phyloP scores from a whole-genome alignment of 2,329 filamentous ascomycete genomes.

The Beauveria sp. region DNA sequence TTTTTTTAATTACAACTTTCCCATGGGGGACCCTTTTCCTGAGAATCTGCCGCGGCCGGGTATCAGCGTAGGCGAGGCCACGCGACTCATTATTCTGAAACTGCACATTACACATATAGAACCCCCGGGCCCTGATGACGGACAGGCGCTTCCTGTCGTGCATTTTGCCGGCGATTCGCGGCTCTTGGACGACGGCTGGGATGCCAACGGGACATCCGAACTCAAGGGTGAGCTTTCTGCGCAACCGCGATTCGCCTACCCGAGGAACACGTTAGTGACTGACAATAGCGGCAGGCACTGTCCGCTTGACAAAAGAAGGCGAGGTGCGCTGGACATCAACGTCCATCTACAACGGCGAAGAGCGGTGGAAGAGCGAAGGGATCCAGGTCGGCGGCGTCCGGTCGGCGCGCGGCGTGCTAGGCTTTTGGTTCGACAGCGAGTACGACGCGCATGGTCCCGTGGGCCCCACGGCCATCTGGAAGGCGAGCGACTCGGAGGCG shows the following conservation, averaged over 20 bases:
- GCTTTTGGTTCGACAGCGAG: constrained; percentile 36
- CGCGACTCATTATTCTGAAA: constrained; percentile 62
- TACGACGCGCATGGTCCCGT: constrained; percentile 61
- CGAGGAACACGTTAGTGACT: constrained; percentile 16
- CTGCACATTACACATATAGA: constrained; percentile 55
- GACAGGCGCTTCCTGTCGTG: constrained; percentile 54
- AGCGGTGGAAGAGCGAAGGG: constrained; percentile 70
- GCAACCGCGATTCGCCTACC: not conserved
- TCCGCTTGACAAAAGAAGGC: constrained; percentile 58
- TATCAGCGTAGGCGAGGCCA: constrained; percentile 57
- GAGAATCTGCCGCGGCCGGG: constrained; percentile 40
- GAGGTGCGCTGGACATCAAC: constrained; percentile 69
- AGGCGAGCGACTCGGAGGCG: constrained; percentile 46
- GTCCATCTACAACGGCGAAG: constrained; percentile 55
- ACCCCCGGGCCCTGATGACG: constrained; percentile 49
- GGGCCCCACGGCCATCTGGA: constrained; percentile 74
- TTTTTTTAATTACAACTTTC: constrained; percentile 66
- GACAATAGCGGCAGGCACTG: constrained; percentile 40
- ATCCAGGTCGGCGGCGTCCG: constrained; percentile 63
- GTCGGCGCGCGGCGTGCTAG: constrained; percentile 53
- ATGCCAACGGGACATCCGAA: constrained; percentile 60
- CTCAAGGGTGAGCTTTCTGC: constrained; percentile 47
- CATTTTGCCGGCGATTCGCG: constrained; percentile 58
- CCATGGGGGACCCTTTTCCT: constrained; percentile 31
- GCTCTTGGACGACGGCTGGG: constrained; percentile 56